These are phyloP conservation scores for Moesziomyces antarcticus DNA, from an alignment of 1,284 basidiomycete genomes.

Conservation along the genomic window DNA sequence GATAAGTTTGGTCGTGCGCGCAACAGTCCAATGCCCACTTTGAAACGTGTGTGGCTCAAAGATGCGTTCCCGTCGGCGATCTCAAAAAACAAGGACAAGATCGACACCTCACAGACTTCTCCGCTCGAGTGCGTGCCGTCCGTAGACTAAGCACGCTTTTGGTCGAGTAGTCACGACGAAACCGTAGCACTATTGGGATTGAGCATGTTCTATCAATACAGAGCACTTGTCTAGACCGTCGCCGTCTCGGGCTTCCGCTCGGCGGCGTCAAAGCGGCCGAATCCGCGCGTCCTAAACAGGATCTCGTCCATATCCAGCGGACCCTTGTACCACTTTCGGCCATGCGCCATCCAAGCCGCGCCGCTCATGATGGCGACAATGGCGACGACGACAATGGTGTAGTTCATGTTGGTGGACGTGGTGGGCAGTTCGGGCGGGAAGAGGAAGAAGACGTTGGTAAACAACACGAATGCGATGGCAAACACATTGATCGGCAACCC, in stretches of 20 bases:
- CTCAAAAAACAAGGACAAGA: too few species aligned
- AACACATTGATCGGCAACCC: constrained; percentile 68
- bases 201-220: too few species aligned
- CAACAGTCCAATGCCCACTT: too few species aligned
- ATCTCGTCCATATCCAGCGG: constrained; percentile 49
- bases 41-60: too few species aligned
- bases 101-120: too few species aligned
- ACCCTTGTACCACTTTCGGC: constrained; percentile 48
- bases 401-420: constrained; percentile 69
- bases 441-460: constrained; percentile 71
- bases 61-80: too few species aligned
- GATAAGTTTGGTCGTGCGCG: too few species aligned
- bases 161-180: too few species aligned
- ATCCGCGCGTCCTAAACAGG: constrained; percentile 32
- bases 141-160: too few species aligned
- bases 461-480: constrained; percentile 68
- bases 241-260: neutral
- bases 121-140: too few species aligned
- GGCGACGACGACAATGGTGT: constrained; percentile 66
- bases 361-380: constrained; percentile 41
- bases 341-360: constrained; percentile 45
- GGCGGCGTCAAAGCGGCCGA: constrained; percentile 14
- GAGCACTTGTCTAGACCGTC: too few species aligned
- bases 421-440: constrained; percentile 70
- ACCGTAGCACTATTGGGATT: too few species aligned